Percentiles rank a stretch among this genome's conserved stretches.
These are phyloP conservation scores for Colletotrichum tropicale DNA, from an alignment of 2,329 filamentous ascomycete species.

Conservation along the genomic window DNA sequence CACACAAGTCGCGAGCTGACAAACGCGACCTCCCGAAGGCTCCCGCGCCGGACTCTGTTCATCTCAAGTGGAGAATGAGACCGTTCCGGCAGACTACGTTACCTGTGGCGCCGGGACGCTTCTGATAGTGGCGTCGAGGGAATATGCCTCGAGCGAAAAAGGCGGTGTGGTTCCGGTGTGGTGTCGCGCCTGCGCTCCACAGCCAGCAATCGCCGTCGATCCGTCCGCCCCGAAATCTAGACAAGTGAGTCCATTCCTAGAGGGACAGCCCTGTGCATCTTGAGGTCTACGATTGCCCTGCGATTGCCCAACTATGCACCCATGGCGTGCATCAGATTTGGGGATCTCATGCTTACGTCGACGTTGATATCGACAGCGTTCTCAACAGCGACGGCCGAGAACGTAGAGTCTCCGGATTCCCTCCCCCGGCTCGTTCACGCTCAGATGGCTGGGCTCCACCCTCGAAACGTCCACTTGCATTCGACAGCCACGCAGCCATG, in stretches of 20 bases:
- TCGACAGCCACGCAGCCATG: not conserved
- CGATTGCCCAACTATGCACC: not conserved
- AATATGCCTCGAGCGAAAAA: conserved; percentile 22
- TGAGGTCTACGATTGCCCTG: not conserved
- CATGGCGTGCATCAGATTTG: conserved; percentile 18
- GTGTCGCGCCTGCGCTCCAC: conserved; percentile 13
- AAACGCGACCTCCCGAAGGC: not conserved
- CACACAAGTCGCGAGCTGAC: not conserved
- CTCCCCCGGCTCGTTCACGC: not conserved
- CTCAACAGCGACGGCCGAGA: not conserved
- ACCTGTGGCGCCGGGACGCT: not conserved
- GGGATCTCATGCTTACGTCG: not conserved
- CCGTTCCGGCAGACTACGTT: not conserved
- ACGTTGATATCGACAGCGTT: not conserved
- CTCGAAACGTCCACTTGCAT: not conserved
- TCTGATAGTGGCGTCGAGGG: conserved; percentile 15
- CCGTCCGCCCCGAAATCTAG: not conserved
- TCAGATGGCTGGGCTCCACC: not conserved
- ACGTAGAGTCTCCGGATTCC: not conserved
- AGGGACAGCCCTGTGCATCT: not conserved
- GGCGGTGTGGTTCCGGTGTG: conserved; percentile 23
- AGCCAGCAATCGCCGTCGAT: conserved; percentile 7
- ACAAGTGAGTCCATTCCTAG: not conserved
- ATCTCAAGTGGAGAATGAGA: not conserved
- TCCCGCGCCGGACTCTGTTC: not conserved